These are phyloP conservation scores for Hypoxylon crocopeplum DNA, from an alignment of 495 filamentous ascomycete species.

Conservation along the genomic window DNA sequence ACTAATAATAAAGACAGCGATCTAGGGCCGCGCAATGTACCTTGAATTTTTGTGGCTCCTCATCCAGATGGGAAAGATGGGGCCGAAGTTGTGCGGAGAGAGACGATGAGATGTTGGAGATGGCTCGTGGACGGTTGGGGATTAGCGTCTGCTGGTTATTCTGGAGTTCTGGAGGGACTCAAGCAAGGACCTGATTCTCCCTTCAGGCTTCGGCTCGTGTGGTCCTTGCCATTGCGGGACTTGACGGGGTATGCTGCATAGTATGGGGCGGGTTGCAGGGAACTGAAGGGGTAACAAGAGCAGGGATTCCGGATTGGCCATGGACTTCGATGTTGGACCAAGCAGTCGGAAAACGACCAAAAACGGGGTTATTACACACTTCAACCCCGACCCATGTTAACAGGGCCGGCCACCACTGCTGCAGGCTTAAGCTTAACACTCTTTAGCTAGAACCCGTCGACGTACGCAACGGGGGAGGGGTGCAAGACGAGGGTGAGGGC, in stretches of 20 bases:
- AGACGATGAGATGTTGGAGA: constrained; percentile 24
- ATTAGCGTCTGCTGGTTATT: constrained; percentile 13
- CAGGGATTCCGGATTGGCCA: constrained; percentile 29
- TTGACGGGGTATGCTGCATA: constrained; percentile 24
- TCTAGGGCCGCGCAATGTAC: constrained; percentile 18
- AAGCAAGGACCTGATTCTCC: constrained; percentile 16
- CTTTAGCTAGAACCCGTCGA: constrained; percentile 4
- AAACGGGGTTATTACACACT: constrained; percentile 27
- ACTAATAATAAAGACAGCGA: constrained; percentile 25
- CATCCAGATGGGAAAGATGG: constrained; percentile 24
- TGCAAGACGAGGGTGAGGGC: too few relatives aligned
- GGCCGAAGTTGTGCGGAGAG: constrained; percentile 31
- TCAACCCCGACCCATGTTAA: constrained; percentile 12
- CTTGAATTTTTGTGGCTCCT: constrained; percentile 21
- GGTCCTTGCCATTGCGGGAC: constrained; percentile 33
- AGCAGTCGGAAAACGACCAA: constrained; percentile 31
- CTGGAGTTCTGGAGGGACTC: background rate
- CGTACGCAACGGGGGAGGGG: constrained; percentile 4
- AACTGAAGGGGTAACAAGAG: constrained; percentile 10
- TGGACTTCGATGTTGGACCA: constrained; percentile 16
- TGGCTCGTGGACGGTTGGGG: constrained; percentile 22
- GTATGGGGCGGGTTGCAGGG: constrained; percentile 28
- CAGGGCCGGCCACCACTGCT: constrained; percentile 17
- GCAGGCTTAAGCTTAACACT: constrained; percentile 15
- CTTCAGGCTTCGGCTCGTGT: constrained; percentile 30